phyloP scores from a whole-genome alignment of 225 moss, liverwort and hornwort species.

The Ulota crispa region DNA sequence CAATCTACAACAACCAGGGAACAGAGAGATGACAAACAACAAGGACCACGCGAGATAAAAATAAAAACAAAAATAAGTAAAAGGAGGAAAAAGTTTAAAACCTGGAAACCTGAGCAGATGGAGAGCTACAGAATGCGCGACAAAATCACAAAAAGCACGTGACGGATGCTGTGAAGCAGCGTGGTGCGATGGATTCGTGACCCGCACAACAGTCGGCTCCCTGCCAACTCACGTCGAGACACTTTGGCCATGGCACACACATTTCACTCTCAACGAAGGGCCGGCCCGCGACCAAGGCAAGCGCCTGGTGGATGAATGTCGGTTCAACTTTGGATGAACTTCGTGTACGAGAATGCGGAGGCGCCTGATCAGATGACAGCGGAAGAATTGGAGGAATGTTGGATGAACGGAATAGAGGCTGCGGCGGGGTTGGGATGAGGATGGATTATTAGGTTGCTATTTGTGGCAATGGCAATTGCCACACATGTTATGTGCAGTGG shows the following conservation, averaged over 20 bases:
- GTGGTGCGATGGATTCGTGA: background rate
- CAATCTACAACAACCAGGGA: background rate
- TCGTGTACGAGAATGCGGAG: background rate
- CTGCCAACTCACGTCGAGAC: background rate
- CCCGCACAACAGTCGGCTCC: background rate
- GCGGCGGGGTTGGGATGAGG: background rate
- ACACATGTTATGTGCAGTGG: background rate
- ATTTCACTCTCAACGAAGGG: background rate
- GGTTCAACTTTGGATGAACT: background rate
- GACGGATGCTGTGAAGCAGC: background rate
- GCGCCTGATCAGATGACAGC: background rate
- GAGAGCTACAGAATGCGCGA: background rate
- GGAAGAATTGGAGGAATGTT: background rate
- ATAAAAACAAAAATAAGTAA: no score
- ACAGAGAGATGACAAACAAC: background rate
- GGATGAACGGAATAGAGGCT: background rate
- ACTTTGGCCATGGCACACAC: no score
- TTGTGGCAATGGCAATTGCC: background rate
- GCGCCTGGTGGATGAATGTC: background rate
- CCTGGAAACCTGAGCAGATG: background rate
- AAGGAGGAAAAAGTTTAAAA: background rate
- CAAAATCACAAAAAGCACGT: conserved; percentile 7
- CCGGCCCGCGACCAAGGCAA: background rate
- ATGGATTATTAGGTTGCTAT: background rate
- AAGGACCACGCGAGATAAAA: background rate